Percentiles rank a stretch among this genome's conserved stretches.
These are phyloP conservation scores for Babjeviella inositovora DNA, from an alignment of 805 yeast genomes.

Conservation along the genomic window DNA sequence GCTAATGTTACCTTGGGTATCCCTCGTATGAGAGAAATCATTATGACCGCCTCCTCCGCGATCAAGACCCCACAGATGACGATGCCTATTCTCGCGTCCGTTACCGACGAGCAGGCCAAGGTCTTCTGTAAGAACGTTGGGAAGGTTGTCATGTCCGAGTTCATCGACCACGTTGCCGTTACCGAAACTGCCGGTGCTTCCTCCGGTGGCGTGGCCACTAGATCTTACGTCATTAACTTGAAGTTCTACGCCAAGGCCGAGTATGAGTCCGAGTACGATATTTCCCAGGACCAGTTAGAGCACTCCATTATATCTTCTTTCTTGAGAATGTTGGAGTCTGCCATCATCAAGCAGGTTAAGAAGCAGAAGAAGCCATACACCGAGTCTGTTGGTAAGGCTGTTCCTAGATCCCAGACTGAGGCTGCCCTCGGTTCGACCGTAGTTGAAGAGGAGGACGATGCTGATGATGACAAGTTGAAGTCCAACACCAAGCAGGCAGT, in stretches of 20 bases:
- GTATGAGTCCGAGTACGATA: slow-evolving; percentile 80
- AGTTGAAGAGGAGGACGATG: slow-evolving; percentile 18
- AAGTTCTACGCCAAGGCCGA: slow-evolving; percentile 63
- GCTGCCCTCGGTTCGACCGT: slow-evolving; percentile 11
- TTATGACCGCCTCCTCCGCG: slow-evolving; percentile 94
- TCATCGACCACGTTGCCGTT: slow-evolving; percentile 71
- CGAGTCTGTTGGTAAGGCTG: slow-evolving; percentile 56
- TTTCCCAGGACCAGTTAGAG: slow-evolving; percentile 67
- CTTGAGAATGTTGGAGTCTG: slow-evolving; percentile 53
- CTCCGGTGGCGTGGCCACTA: slow-evolving; percentile 25
- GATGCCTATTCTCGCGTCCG: slow-evolving; percentile 67
- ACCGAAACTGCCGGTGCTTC: slow-evolving; percentile 73
- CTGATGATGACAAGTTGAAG: slow-evolving; percentile 40
- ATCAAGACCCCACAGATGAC: slow-evolving; percentile 99
- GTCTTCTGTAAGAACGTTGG: slow-evolving; percentile 86
- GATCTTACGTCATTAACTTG: slow-evolving; percentile 65
- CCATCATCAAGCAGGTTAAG: slow-evolving; percentile 67
- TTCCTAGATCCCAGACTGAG: slow-evolving; percentile 35
- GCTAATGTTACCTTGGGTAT: slow-evolving; percentile 99
- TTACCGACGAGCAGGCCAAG: slow-evolving; percentile 77
- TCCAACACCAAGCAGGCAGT: slow-evolving; percentile 70
- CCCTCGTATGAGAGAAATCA: slow-evolving; percentile 99
- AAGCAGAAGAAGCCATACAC: slow-evolving; percentile 45
- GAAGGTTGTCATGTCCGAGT: slow-evolving; percentile 72
- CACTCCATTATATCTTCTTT: slow-evolving; percentile 46